phyloP scores from a whole-genome alignment of 75 land plant genomes.

The Ceratopteris richardii region DNA sequence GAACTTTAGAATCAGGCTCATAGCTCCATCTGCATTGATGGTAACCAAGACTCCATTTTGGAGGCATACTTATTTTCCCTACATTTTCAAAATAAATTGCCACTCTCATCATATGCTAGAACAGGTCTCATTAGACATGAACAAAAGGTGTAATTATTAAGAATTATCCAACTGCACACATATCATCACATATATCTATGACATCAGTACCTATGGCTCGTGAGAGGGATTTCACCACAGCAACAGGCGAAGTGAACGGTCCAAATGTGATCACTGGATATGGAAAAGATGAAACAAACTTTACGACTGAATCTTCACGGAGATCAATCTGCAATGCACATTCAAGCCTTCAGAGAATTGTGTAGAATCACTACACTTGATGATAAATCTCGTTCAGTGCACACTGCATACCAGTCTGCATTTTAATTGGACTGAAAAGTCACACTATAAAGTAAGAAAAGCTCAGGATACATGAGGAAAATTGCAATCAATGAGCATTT shows the following conservation, averaged over 20 bases:
- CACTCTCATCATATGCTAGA: no score
- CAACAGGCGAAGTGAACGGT: slow-evolving; percentile 68
- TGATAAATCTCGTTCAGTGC: not conserved
- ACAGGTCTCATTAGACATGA: no score
- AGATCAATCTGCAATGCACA: slow-evolving; percentile 74
- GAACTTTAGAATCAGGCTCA: slow-evolving; percentile 59
- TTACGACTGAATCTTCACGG: slow-evolving; percentile 44
- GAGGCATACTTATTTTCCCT: slow-evolving; percentile 92
- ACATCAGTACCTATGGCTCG: slow-evolving; percentile 66
- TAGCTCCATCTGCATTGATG: slow-evolving; percentile 99
- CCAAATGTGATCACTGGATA: slow-evolving; percentile 89
- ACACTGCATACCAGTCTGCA: no score
- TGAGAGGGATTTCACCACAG: slow-evolving; percentile 57
- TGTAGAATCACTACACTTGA: no score
- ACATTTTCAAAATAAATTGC: no score
- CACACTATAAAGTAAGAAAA: no score
- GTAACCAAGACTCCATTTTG: slow-evolving; percentile 94
- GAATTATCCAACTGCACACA: not conserved
- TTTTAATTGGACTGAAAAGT: no score
- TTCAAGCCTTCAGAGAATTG: no score
- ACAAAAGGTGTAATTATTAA: not conserved
- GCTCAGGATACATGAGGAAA: no score
- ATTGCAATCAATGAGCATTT: no score
- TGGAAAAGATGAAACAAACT: slow-evolving; percentile 40
- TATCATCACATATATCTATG: not conserved